These are phyloP conservation scores for Alternaria consortialis DNA, from an alignment of 2,329 filamentous ascomycete genomes.

Conservation along the genomic window DNA sequence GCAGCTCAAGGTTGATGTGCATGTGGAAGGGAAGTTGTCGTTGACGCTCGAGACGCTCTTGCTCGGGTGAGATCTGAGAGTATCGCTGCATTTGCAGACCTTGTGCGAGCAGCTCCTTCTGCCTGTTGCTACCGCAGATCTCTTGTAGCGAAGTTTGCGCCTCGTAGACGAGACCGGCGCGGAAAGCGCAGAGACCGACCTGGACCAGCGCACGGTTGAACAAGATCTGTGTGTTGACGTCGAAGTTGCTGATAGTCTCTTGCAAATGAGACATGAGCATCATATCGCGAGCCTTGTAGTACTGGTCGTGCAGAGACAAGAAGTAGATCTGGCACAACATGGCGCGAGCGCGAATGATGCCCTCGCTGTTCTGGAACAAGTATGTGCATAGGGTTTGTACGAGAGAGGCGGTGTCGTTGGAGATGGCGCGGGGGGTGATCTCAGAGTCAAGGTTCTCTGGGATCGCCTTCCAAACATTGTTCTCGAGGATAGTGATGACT, in stretches of 20 bases:
- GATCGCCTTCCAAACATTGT: constrained; percentile 88
- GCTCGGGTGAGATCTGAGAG: constrained; percentile 94
- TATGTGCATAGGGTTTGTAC: constrained; percentile 92
- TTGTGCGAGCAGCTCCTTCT: constrained; percentile 97
- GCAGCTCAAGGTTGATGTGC: constrained; percentile 98
- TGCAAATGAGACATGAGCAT: constrained; percentile 99
- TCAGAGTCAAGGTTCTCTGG: constrained; percentile 74
- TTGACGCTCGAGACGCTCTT: constrained; percentile 96
- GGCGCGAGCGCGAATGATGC: constrained; percentile 92
- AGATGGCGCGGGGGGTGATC: constrained; percentile 77
- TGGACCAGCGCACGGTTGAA: constrained; percentile 99
- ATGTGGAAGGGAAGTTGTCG: constrained; percentile 99
- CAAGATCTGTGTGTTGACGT: constrained; percentile 95
- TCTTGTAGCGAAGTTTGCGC: constrained; percentile 97
- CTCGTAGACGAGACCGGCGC: constrained; percentile 94
- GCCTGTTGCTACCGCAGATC: constrained; percentile 95
- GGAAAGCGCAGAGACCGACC: constrained; percentile 97
- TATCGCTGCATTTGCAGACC: constrained; percentile 98
- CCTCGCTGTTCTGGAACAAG: constrained; percentile 92
- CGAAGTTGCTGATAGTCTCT: constrained; percentile 95
- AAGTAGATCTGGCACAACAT: constrained; percentile 99
- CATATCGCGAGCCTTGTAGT: constrained; percentile 98
- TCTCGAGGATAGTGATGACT: constrained; percentile 92
- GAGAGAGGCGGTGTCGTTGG: constrained; percentile 75
- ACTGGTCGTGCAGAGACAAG: constrained; percentile 94